These are phyloP conservation scores for Russula abietina DNA, from an alignment of 768 basidiomycete species.

Conservation along the genomic window DNA sequence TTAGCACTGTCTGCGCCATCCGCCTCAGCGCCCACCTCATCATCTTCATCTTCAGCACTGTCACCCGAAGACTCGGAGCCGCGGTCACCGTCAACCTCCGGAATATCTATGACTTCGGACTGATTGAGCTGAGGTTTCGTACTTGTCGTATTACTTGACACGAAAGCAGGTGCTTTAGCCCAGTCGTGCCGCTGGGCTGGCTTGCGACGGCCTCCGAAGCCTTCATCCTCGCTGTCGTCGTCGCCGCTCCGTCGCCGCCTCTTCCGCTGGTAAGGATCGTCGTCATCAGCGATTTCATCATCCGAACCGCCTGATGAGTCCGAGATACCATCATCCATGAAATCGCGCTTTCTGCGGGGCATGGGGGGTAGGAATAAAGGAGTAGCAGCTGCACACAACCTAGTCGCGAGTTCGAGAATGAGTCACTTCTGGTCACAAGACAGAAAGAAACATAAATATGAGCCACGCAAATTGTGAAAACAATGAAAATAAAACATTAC, in stretches of 20 bases:
- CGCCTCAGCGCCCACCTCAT: conserved; percentile 28
- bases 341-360: conserved; percentile 69
- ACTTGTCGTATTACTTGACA: conserved; percentile 42
- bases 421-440: conserved; percentile 7
- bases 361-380: conserved; percentile 35
- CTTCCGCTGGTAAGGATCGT: conserved; percentile 70
- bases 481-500: not conserved
- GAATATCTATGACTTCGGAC: conserved; percentile 39
- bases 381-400: not conserved
- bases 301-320: conserved; percentile 59
- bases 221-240: conserved; percentile 57
- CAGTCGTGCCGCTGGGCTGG: conserved; percentile 51
- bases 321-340: conserved; percentile 67
- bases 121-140: conserved; percentile 31
- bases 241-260: conserved; percentile 57
- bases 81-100: conserved; percentile 7
- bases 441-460: not conserved
- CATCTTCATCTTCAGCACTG: conserved; percentile 29
- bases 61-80: conserved; percentile 36
- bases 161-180: conserved; percentile 73
- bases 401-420: not conserved
- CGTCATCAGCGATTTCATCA: conserved; percentile 52
- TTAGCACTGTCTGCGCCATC: conserved; percentile 33
- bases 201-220: conserved; percentile 27
- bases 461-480: not conserved